A percentile compares a stretch with the other conserved stretches of the same genome.
Evolutionary conservation across 1,139 yeast species (phyloP).

Genomic region (Tardiomyces depauwii): DNA sequence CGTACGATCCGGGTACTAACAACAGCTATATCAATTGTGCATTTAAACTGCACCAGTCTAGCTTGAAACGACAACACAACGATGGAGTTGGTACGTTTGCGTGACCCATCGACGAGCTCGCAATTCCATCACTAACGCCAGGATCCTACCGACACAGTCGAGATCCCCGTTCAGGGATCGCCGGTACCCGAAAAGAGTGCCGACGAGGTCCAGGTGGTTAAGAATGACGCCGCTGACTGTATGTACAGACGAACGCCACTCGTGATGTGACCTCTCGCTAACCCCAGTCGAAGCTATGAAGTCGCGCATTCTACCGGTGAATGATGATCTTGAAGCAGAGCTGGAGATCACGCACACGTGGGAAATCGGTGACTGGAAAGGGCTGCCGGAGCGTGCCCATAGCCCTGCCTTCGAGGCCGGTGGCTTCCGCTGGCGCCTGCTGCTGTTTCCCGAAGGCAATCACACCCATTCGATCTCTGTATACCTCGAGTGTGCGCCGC

Average conservation of each 20-base stretch:
- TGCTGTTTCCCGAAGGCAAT: slow-evolving; percentile 71
- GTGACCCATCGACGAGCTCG: background rate
- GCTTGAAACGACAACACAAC: background rate
- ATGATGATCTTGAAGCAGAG: slow-evolving; percentile 28
- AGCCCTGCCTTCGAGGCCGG: slow-evolving; percentile 54
- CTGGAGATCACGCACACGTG: slow-evolving; percentile 45
- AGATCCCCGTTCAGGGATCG: background rate
- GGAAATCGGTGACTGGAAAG: slow-evolving; percentile 60
- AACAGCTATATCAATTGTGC: background rate
- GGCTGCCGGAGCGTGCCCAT: slow-evolving; percentile 30
- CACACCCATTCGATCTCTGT: slow-evolving; percentile 31
- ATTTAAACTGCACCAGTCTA: background rate
- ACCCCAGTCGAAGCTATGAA: slow-evolving; percentile 14
- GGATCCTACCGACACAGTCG: background rate
- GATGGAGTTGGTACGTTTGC: background rate
- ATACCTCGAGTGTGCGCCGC: slow-evolving; percentile 14
- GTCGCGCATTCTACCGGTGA: slow-evolving; percentile 18
- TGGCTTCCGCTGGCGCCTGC: slow-evolving; percentile 58
- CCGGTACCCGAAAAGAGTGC: background rate
- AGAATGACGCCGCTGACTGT: background rate
- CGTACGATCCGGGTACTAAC: too few relatives aligned
- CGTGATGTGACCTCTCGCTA: background rate
- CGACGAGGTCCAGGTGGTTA: background rate
- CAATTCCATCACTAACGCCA: background rate
- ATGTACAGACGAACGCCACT: background rate